phyloP scores from a whole-genome alignment of 2,329 filamentous ascomycete genomes.

The Hypoxylon sp. region DNA sequence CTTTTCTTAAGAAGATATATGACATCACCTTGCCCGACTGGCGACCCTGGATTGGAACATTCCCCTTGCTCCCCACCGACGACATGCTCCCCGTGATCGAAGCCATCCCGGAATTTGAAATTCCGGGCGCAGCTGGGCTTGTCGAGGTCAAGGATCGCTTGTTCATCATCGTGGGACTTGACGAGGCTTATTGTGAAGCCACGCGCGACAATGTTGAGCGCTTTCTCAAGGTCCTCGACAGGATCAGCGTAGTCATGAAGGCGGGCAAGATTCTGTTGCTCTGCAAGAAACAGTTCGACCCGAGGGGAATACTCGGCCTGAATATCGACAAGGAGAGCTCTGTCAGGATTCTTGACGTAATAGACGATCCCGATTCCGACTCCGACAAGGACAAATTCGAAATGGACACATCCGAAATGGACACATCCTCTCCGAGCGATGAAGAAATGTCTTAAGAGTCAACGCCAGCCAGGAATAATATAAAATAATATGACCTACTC shows the following conservation, averaged over 20 bases:
- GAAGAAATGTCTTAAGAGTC: too few species aligned
- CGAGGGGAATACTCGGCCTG: not conserved
- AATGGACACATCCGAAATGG: too few species aligned
- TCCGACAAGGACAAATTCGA: too few species aligned
- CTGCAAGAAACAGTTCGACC: not conserved
- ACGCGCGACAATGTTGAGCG: not conserved
- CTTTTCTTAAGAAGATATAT: not conserved
- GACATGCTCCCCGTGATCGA: conserved; percentile 12
- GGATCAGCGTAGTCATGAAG: not conserved
- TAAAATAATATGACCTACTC: too few species aligned
- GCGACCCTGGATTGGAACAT: not conserved
- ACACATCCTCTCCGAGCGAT: too few species aligned
- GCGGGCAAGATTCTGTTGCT: conserved; percentile 8
- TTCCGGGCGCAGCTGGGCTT: not conserved
- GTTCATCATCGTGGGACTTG: conserved; percentile 11
- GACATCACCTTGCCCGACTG: not conserved
- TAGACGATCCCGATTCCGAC: not conserved
- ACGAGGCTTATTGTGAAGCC: not conserved
- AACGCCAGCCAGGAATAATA: too few species aligned
- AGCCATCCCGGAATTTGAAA: not conserved
- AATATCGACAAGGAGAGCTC: not conserved
- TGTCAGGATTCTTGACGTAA: not conserved
- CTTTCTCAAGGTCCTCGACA: conserved; percentile 12
- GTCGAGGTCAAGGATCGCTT: not conserved
- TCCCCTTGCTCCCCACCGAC: not conserved